phyloP scores from a whole-genome alignment of 164 flowering plant genomes.

The Vitis labrusca region DNA sequence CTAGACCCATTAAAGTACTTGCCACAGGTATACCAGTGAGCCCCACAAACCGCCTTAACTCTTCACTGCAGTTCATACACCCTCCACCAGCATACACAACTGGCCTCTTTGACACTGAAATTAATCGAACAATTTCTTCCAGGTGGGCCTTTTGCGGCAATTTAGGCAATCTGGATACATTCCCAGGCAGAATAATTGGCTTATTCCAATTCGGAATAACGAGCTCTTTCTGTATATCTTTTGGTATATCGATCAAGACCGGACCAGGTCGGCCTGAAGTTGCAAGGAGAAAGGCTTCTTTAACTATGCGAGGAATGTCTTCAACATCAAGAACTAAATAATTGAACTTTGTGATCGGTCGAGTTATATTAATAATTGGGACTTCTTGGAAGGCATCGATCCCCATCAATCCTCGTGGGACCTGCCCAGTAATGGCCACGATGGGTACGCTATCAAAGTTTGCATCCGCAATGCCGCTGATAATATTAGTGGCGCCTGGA shows the following conservation, averaged over 20 bases:
- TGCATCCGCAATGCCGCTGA: conserved; percentile 76
- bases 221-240: conserved; percentile 63
- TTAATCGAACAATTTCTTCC: conserved; percentile 54
- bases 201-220: conserved; percentile 54
- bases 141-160: conserved; percentile 27
- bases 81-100: conserved; percentile 75
- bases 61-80: conserved; percentile 60
- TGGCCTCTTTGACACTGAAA: conserved; percentile 58
- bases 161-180: conserved; percentile 50
- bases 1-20: conserved; percentile 75
- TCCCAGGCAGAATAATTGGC: conserved; percentile 46
- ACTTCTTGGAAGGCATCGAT: conserved; percentile 77
- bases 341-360: conserved; percentile 73
- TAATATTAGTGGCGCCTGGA: conserved; percentile 77
- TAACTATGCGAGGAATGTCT: conserved; percentile 58
- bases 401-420: conserved; percentile 68
- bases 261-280: conserved; percentile 68
- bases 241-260: conserved; percentile 66
- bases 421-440: conserved; percentile 74
- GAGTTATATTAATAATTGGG: conserved; percentile 67
- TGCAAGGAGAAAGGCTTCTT: conserved; percentile 59
- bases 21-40: conserved; percentile 72
- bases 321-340: conserved; percentile 64
- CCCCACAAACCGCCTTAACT: conserved; percentile 55
- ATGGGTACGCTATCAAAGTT: conserved; percentile 63